Conservation (phyloP, 75 land plant species). For the Larix kaempferi region DNA sequence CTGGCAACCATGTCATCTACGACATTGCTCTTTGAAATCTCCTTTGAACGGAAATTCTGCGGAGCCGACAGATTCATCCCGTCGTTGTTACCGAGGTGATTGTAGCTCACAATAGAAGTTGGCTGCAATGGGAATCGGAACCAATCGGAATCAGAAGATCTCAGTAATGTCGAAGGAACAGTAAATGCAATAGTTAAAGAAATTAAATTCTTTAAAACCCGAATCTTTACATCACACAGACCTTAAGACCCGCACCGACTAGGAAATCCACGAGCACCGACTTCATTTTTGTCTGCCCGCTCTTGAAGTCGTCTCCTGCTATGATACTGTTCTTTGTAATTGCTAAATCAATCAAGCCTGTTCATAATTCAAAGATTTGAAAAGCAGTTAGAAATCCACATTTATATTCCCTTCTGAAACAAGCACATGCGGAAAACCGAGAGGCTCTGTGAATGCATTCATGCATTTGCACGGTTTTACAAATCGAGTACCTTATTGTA, state of each 20-base stretch:
- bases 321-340: constrained; percentile 70
- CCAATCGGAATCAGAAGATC: too few species aligned
- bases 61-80: constrained; percentile 99
- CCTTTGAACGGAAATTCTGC: constrained; percentile 94
- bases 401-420: neutral
- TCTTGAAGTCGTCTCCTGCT: constrained; percentile 99
- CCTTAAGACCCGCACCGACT: constrained; percentile 99
- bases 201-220: neutral
- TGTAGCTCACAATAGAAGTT: too few species aligned
- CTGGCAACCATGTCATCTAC: constrained; percentile 99
- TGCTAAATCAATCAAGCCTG: too few species aligned
- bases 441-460: neutral
- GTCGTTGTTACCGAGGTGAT: constrained; percentile 98
- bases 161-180: constrained; percentile 62
- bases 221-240: constrained; percentile 13
- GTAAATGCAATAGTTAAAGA: neutral
- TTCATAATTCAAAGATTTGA: too few species aligned
- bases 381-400: too few species aligned
- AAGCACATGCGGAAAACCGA: neutral
- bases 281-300: constrained; percentile 99
- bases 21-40: constrained; percentile 95
- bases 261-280: constrained; percentile 96
- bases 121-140: too few species aligned
- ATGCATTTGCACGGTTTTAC: neutral
- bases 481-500: neutral